These are phyloP conservation scores for Spergularia marina DNA, from an alignment of 148 eudicot genomes.

Conservation along the genomic window DNA sequence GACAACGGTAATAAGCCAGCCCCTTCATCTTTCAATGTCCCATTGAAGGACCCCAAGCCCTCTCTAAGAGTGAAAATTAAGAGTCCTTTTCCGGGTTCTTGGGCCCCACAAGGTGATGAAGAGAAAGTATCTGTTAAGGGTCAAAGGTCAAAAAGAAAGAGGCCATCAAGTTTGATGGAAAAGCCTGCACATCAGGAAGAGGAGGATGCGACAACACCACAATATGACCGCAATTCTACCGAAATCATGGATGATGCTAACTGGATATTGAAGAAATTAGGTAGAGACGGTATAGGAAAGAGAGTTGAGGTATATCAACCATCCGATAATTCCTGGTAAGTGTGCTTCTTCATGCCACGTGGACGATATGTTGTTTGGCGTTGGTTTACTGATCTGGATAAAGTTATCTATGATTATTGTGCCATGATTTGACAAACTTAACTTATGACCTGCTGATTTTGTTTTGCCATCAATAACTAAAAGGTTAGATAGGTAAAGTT, in stretches of 20 bases:
- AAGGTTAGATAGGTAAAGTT: not conserved
- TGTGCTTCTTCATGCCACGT: constrained; percentile 5
- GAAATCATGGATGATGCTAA: constrained; percentile 77
- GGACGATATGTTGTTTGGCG: not conserved
- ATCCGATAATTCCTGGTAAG: constrained; percentile 83
- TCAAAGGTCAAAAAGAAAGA: constrained; percentile 85
- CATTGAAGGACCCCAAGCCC: constrained; percentile 65
- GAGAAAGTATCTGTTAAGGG: constrained; percentile 74
- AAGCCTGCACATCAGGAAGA: constrained; percentile 41
- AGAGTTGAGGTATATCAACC: constrained; percentile 90
- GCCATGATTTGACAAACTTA: not conserved
- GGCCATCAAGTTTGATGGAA: constrained; percentile 46
- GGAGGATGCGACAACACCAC: constrained; percentile 40
- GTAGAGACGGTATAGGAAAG: constrained; percentile 91
- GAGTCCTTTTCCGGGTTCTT: constrained; percentile 52
- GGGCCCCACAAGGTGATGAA: constrained; percentile 61
- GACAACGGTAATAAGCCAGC: constrained; percentile 30
- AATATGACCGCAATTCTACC: constrained; percentile 37
- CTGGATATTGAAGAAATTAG: constrained; percentile 81
- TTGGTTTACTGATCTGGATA: not conserved
- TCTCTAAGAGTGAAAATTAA: constrained; percentile 71
- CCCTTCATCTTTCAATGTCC: constrained; percentile 36
- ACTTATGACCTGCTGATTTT: not conserved
- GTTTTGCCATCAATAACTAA: not conserved
- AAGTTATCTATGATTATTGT: not conserved